Evolutionary conservation across 2,329 filamentous ascomycete species (phyloP).

Genomic region (Diaporthe humulicola): DNA sequence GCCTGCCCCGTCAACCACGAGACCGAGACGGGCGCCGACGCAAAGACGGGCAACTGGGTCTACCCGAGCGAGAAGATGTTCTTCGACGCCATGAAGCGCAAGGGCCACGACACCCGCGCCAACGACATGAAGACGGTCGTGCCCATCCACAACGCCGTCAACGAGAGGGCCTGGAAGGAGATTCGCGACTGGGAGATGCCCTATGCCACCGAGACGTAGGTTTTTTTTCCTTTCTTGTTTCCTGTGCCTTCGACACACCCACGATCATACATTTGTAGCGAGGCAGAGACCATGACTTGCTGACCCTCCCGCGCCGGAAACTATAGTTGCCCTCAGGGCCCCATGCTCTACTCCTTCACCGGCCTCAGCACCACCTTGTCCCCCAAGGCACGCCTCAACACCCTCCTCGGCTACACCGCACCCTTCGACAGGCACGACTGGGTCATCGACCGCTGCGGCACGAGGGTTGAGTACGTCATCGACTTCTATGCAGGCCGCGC

Average conservation of each 20-base stretch:
- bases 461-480: conserved; percentile 92
- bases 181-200: conserved; percentile 90
- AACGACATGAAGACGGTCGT: conserved; percentile 92
- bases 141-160: conserved; percentile 98
- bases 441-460: conserved; percentile 93
- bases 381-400: conserved; percentile 86
- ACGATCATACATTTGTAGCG: no score
- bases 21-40: conserved; percentile 79
- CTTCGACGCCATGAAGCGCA: conserved; percentile 96
- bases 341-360: conserved; percentile 85
- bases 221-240: conserved; percentile 6
- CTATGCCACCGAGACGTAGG: conserved; percentile 65
- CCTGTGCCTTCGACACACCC: neutral
- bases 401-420: conserved; percentile 85
- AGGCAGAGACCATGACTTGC: neutral
- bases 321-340: conserved; percentile 75
- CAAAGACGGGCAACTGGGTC: conserved; percentile 88
- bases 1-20: conserved; percentile 75
- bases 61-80: conserved; percentile 98
- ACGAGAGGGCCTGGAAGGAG: conserved; percentile 94
- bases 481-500: conserved; percentile 90
- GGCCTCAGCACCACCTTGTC: conserved; percentile 80
- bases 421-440: conserved; percentile 98
- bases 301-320: neutral
- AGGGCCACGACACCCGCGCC: conserved; percentile 79